phyloP scores from a whole-genome alignment of 108 stramenopile genomes.

The Heterococcus sp. region DNA sequence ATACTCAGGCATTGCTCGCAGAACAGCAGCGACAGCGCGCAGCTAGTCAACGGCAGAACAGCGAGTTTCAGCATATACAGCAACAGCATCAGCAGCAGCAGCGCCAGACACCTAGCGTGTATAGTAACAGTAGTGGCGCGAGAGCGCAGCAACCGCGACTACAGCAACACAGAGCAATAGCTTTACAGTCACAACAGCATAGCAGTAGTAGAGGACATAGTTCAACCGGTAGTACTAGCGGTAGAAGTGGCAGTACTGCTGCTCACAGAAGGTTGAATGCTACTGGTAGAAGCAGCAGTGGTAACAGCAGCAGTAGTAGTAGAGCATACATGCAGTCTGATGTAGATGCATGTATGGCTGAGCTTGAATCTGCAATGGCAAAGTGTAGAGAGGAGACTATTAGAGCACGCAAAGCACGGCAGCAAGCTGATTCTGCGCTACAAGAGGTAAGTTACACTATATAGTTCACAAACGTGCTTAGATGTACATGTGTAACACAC shows the following conservation, averaged over 20 bases:
- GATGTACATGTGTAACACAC: not conserved
- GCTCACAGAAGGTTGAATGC: not conserved
- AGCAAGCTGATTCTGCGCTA: constrained; percentile 11
- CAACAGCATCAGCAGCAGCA: not conserved
- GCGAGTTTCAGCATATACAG: not conserved
- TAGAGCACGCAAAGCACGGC: constrained; percentile 1
- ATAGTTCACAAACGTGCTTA: not conserved
- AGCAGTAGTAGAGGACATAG: not conserved
- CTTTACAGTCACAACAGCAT: constrained; percentile 1
- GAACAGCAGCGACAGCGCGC: too few species aligned
- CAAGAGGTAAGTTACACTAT: constrained; percentile 14
- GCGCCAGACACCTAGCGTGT: not conserved
- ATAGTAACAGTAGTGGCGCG: not conserved
- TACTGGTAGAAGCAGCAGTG: not conserved
- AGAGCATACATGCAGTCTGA: not conserved
- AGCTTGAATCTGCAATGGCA: not conserved
- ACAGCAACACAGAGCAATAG: constrained; percentile 6
- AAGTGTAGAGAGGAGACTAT: constrained; percentile 22
- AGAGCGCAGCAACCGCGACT: not conserved
- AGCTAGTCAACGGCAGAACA: not conserved
- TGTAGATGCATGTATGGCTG: not conserved
- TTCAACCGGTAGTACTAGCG: too few species aligned
- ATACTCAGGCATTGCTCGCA: too few species aligned
- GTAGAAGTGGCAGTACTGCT: not conserved
- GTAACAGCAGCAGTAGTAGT: not conserved